Evolutionary conservation across 106 monocot genomes (phyloP), one percentile per base, ranked within the genome.

Genomic region (Allium fistulosum): DNA sequence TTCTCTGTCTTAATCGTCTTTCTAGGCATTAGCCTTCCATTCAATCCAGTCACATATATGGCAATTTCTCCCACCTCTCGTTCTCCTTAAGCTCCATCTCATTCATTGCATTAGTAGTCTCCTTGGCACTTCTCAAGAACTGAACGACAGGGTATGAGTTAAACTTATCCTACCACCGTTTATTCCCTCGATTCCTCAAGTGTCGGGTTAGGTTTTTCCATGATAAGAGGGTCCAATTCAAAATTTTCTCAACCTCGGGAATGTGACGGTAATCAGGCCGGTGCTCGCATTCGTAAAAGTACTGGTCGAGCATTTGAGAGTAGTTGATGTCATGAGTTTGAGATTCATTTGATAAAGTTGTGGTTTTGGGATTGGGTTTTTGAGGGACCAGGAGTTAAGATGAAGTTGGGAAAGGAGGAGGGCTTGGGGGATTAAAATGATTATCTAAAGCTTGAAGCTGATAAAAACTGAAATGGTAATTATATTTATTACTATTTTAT

Each of bases 1-100:
- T n/a, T n/a, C n/a, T n/a, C n/a, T n/a, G 82, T 87, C 78, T 78
- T 87, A 53, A 92, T 92, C 10, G 87, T 75, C 79, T 84, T 82
- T 73, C 91, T 80, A 55, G 87, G 87, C 84, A 92, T 85, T 37
- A 87, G 91, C 53, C 91, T 68, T 7, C 87, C 91, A 51, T 92
- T 87, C 10, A 73, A 71, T 51, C 91, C 91, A 0, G 75, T 77
- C 51, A 92, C n/a, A 87, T 27, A n/a, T 82, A 75, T 2, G 87
- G 91, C 16, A 92, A 63, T 63, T 79, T 69, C 78, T 82, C 76
- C 91, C 91, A 87, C 10, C 80, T 84, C n/a, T n/a, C 76, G 57
- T 92, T 92, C 77, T 82, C n/a, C n/a, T n/a, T n/a, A n/a, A n/a
- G n/a, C n/a, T n/a, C n/a, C n/a, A n/a, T n/a, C n/a, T n/a, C n/a